Evolutionary conservation across 768 basidiomycete species (phyloP).

Genomic region (Boletus sp.): DNA sequence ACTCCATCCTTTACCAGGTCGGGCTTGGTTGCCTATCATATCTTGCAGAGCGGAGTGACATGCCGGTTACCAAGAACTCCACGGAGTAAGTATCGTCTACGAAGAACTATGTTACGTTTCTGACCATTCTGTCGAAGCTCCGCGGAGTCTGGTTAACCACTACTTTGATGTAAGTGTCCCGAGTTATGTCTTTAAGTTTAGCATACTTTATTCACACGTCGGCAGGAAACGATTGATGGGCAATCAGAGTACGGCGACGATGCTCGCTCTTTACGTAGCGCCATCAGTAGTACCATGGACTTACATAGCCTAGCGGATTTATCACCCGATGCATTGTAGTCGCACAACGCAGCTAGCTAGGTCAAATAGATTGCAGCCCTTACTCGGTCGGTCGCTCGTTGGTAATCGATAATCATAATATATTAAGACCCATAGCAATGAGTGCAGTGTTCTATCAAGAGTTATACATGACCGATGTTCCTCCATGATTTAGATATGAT

Average conservation of each 20-base stretch:
- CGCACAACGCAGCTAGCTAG: not conserved
- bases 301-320: constrained; percentile 61
- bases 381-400: not conserved
- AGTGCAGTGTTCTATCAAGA: constrained; percentile 36
- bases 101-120: not conserved
- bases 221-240: constrained; percentile 70
- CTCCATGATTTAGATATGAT: constrained; percentile 34
- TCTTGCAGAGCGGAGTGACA: constrained; percentile 84
- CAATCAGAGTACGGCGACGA: constrained; percentile 77
- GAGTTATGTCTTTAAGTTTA: not conserved
- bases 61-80: constrained; percentile 95
- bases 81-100: constrained; percentile 58
- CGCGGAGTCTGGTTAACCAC: constrained; percentile 80
- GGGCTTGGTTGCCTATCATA: constrained; percentile 86
- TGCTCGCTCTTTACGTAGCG: constrained; percentile 58
- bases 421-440: constrained; percentile 33
- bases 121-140: constrained; percentile 50
- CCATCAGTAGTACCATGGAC: constrained; percentile 51
- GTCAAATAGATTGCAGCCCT: not conserved
- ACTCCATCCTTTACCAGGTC: constrained; percentile 48
- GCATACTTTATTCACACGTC: not conserved
- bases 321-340: constrained; percentile 67
- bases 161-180: constrained; percentile 82
- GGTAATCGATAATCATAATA: constrained; percentile 26
- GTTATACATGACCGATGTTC: constrained; percentile 36